phyloP scores from a whole-genome alignment of 2,329 filamentous ascomycete species.

The Trichoderma sp. region DNA sequence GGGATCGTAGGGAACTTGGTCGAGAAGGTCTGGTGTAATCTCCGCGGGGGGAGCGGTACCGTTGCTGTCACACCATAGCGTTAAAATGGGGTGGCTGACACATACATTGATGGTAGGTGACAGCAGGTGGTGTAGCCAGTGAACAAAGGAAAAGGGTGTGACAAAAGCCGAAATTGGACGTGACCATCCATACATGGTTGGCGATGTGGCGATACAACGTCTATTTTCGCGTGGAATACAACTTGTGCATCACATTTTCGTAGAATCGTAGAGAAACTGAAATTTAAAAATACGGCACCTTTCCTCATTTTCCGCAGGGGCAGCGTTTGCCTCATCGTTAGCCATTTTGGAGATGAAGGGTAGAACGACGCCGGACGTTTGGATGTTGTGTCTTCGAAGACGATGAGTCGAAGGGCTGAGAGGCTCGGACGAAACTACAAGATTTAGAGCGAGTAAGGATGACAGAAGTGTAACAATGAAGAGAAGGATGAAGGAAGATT shows the following conservation, averaged over 20 bases:
- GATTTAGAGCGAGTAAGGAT: no score
- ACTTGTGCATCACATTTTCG: not conserved
- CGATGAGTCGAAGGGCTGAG: not conserved
- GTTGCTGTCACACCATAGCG: not conserved
- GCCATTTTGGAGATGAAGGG: not conserved
- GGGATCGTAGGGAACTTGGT: not conserved
- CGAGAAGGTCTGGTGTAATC: not conserved
- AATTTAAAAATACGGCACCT: not conserved
- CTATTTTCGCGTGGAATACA: not conserved
- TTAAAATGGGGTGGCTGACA: not conserved
- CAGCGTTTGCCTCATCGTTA: no score
- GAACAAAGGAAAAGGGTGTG: not conserved
- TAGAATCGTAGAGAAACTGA: not conserved
- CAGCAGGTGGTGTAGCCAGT: not conserved
- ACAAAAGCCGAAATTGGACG: not conserved
- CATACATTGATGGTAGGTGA: no score
- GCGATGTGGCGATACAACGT: not conserved
- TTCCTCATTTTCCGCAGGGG: no score
- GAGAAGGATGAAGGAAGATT: no score
- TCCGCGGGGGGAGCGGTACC: no score
- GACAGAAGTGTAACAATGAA: no score
- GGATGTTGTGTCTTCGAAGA: not conserved
- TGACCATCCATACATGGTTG: not conserved
- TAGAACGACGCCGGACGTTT: fast-evolving
- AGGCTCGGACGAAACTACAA: not conserved